Evolutionary conservation across 2,329 filamentous ascomycete species (phyloP).

Genomic region (Botrytis paeoniae): DNA sequence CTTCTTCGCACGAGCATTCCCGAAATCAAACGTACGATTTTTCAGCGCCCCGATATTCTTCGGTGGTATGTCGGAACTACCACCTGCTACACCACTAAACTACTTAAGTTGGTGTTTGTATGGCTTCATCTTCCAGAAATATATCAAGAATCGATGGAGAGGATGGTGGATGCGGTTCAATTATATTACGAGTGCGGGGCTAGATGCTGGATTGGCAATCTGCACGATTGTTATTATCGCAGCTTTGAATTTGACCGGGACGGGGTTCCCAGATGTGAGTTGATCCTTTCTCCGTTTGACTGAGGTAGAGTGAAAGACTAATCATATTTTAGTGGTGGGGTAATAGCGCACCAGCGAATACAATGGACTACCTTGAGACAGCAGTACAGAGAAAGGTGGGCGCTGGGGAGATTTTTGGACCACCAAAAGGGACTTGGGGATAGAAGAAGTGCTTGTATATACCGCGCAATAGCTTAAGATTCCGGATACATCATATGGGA

Average conservation of each 20-base stretch:
- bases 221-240: conserved; percentile 70
- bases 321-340: conserved; percentile 59
- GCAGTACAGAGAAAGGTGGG: conserved; percentile 25
- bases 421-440: conserved; percentile 12
- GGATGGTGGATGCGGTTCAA: conserved; percentile 80
- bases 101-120: conserved; percentile 67
- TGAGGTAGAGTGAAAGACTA: not conserved
- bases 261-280: conserved; percentile 49
- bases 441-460: not conserved
- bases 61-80: conserved; percentile 35
- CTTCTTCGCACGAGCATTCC: conserved; percentile 52
- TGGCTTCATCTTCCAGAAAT: conserved; percentile 67
- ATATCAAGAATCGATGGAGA: conserved; percentile 60
- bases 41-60: conserved; percentile 23
- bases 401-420: conserved; percentile 27
- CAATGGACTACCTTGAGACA: conserved; percentile 25
- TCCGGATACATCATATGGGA: not conserved
- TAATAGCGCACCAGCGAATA: conserved; percentile 42
- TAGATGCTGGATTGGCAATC: conserved; percentile 66
- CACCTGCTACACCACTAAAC: conserved; percentile 67
- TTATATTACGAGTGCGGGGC: conserved; percentile 68
- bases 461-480: not conserved
- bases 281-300: not conserved
- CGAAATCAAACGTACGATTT: conserved; percentile 55
- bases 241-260: conserved; percentile 58